Evolutionary conservation across 2,329 filamentous ascomycete genomes (phyloP).

Genomic region (Lomentospora prolificans): DNA sequence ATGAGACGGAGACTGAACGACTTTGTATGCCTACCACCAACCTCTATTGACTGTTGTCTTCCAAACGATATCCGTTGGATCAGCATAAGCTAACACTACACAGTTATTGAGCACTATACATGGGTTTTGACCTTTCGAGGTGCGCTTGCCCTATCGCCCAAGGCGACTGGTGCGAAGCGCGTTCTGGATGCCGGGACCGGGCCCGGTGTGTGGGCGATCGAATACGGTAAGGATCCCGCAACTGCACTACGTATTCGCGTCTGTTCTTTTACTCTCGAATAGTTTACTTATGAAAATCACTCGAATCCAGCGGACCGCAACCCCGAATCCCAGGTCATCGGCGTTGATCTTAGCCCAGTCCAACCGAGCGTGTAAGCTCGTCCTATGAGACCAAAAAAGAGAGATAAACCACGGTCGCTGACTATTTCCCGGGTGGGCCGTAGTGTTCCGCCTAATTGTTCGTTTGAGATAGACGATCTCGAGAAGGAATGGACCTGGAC

Average conservation of each 20-base stretch:
- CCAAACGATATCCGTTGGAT: background rate
- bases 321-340: slow-evolving; percentile 10
- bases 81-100: background rate
- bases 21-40: background rate
- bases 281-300: background rate
- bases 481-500: slow-evolving; percentile 17
- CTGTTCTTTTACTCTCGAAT: background rate
- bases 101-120: background rate
- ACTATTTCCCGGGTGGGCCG: background rate
- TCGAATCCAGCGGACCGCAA: background rate
- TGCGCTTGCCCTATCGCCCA: slow-evolving; percentile 10
- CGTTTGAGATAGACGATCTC: slow-evolving; percentile 17
- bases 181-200: slow-evolving; percentile 19
- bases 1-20: slow-evolving; percentile 12
- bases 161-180: slow-evolving; percentile 8
- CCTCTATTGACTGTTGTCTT: background rate
- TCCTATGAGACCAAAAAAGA: background rate
- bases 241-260: background rate
- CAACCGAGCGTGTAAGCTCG: slow-evolving; percentile 12
- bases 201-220: slow-evolving; percentile 18
- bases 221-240: too few species aligned
- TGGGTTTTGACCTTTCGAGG: slow-evolving; percentile 13
- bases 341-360: slow-evolving; percentile 15
- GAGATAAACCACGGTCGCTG: too few species aligned
- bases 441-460: slow-evolving; percentile 14